Evolutionary conservation across 257 asterid species (phyloP).

Genomic region (Leonotis leonurus): DNA sequence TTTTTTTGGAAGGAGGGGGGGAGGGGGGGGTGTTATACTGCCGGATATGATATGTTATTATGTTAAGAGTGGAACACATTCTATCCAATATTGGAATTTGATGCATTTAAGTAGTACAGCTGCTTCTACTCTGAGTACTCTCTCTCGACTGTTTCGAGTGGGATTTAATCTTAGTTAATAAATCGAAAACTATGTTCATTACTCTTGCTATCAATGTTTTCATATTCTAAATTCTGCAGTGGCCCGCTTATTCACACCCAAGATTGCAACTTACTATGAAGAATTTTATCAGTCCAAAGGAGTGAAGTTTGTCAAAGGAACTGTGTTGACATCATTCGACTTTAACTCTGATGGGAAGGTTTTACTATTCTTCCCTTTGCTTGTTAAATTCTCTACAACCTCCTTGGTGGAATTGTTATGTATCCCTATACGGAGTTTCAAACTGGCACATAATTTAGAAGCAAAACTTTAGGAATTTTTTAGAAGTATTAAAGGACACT

Average conservation of each 20-base stretch:
- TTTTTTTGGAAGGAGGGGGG: too few species aligned
- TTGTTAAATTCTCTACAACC: neutral
- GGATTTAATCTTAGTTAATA: neutral
- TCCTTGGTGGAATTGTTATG: neutral
- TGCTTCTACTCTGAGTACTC: neutral
- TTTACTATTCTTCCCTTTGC: slow-evolving; percentile 5
- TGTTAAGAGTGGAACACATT: neutral
- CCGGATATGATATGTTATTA: neutral
- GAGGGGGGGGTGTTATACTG: neutral
- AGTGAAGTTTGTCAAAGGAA: slow-evolving; percentile 84
- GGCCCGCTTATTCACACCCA: slow-evolving; percentile 86
- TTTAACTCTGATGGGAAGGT: slow-evolving; percentile 75
- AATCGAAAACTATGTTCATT: slow-evolving; percentile 12
- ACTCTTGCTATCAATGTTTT: neutral
- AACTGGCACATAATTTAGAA: neutral
- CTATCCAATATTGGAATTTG: neutral
- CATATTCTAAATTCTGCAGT: slow-evolving; percentile 43
- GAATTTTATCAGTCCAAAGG: slow-evolving; percentile 90
- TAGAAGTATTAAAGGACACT: neutral
- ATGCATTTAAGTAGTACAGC: neutral
- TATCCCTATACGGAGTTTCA: slow-evolving; percentile 12
- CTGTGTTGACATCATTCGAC: slow-evolving; percentile 83
- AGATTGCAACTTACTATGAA: slow-evolving; percentile 82
- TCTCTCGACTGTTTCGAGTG: neutral
- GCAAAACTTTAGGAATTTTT: neutral